These are phyloP conservation scores for Fusarium oligoseptatum DNA, from an alignment of 2,329 filamentous ascomycete species.

Conservation along the genomic window DNA sequence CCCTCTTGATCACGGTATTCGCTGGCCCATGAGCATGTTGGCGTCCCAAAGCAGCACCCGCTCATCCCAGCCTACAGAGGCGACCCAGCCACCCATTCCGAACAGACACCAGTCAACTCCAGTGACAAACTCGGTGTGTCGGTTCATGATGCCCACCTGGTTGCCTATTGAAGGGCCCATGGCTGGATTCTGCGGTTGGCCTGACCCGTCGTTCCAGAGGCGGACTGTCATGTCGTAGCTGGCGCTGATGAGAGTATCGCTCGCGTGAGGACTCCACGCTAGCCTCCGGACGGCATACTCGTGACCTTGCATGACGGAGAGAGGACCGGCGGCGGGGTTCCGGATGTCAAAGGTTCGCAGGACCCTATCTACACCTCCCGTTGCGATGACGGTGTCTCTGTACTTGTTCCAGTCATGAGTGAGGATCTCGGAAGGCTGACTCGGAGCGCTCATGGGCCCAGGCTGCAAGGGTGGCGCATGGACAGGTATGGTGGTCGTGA, in stretches of 20 bases:
- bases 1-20: slow-evolving; percentile 36
- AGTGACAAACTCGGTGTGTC: slow-evolving; percentile 95
- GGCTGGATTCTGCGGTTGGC: slow-evolving; percentile 53
- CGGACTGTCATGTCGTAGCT: slow-evolving; percentile 99
- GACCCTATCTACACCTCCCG: slow-evolving; percentile 87
- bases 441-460: slow-evolving; percentile 52
- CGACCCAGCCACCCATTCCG: slow-evolving; percentile 94
- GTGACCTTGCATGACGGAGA: slow-evolving; percentile 84
- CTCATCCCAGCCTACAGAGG: slow-evolving; percentile 95
- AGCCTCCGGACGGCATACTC: slow-evolving; percentile 90
- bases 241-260: slow-evolving; percentile 86
- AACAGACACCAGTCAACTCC: slow-evolving; percentile 99
- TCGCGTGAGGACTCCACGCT: slow-evolving; percentile 94
- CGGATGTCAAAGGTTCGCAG: slow-evolving; percentile 94
- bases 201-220: slow-evolving; percentile 85
- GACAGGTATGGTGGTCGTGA: slow-evolving; percentile 85
- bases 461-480: slow-evolving; percentile 73
- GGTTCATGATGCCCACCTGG: slow-evolving; percentile 88
- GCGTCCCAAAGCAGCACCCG: slow-evolving; percentile 93
- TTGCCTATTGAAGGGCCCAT: slow-evolving; percentile 66
- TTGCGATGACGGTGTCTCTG: slow-evolving; percentile 84
- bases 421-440: slow-evolving; percentile 82
- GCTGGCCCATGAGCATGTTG: slow-evolving; percentile 59
- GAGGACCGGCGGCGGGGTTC: slow-evolving; percentile 77
- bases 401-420: slow-evolving; percentile 99